Evolutionary conservation across 2,329 filamentous ascomycete species (phyloP), one percentile per base, ranked within the genome.

Genomic region (Helotiales sp.): DNA sequence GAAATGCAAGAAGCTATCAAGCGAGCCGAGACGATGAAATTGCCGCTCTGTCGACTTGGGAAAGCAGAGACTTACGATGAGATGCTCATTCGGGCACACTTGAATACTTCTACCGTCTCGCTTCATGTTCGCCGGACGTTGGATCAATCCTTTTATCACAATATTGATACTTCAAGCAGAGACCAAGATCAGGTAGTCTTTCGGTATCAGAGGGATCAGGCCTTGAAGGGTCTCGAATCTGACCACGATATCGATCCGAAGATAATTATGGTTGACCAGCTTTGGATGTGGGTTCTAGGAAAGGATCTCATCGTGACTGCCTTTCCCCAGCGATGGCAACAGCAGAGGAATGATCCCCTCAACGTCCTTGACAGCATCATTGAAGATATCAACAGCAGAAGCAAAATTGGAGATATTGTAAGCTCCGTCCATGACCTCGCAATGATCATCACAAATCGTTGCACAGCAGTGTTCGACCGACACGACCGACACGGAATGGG

Each of bases 101-200:
- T 66, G 47, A 49, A 61, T 42, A 58, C 54, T 10, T 61, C 57
- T 49, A 56, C 61, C 47, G 46, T 75, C 72, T 5, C 63, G 75
- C 58, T 80, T 0, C 78, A 81, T 57, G 73, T 76, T 0, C 71
- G 79, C 0, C 66, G 79, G 0, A 80, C 78, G 0, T 67, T 80
- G 0, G 78, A 80, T 46, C 78, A 80, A 57, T 74, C 73, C 0
- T 79, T 77, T 56, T 75, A 75, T 40, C 74, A 73, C 70, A 75
- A 72, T 2, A 66, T 77, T 0, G 72, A 74, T n/a, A 79, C 77
- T 0, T 60, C 68, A 3, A 59, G 63, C 1, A 66, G 77, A 3
- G 78, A 80, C 46, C 51, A 62, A 38, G 67, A 69, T 56, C 67
- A 69, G 54, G 67, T 69, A 31, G 66, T 69, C 2, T 67, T 64